These are phyloP conservation scores for Petrea volubilis DNA, from an alignment of 257 asterid genomes.

Conservation along the genomic window DNA sequence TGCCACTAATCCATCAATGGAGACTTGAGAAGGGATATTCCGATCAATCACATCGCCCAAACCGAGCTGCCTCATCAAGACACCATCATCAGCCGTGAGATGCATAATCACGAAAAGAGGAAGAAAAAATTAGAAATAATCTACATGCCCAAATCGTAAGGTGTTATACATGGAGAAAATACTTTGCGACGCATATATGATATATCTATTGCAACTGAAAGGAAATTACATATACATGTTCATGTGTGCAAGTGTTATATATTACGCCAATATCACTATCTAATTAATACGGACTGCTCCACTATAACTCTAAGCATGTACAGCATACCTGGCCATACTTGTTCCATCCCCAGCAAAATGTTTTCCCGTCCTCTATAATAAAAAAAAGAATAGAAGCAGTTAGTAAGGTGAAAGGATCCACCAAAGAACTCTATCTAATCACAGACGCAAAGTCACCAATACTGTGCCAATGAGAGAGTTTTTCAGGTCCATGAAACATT, in stretches of 20 bases:
- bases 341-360: conserved; percentile 99
- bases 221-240: too few relatives aligned
- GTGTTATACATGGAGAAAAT: not conserved
- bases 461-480: too few relatives aligned
- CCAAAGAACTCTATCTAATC: not conserved
- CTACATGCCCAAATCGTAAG: not conserved
- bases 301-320: not conserved
- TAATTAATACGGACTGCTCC: not conserved
- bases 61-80: conserved; percentile 64
- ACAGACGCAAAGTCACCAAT: too few relatives aligned
- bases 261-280: not conserved
- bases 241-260: too few relatives aligned
- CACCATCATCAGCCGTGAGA: not conserved
- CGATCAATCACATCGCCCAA: conserved; percentile 91
- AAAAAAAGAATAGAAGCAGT: conserved; percentile 11
- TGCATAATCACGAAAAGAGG: not conserved
- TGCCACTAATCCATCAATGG: conserved; percentile 51
- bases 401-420: conserved; percentile 20
- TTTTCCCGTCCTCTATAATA: conserved; percentile 66
- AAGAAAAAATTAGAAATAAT: not conserved
- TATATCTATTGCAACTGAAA: too few relatives aligned
- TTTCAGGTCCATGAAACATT: not conserved
- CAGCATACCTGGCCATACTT: conserved; percentile 95
- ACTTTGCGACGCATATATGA: not conserved
- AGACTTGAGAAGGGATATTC: conserved; percentile 64